Conservation (phyloP, 176 grass and related monocot genomes). For the Zea luxurians region DNA sequence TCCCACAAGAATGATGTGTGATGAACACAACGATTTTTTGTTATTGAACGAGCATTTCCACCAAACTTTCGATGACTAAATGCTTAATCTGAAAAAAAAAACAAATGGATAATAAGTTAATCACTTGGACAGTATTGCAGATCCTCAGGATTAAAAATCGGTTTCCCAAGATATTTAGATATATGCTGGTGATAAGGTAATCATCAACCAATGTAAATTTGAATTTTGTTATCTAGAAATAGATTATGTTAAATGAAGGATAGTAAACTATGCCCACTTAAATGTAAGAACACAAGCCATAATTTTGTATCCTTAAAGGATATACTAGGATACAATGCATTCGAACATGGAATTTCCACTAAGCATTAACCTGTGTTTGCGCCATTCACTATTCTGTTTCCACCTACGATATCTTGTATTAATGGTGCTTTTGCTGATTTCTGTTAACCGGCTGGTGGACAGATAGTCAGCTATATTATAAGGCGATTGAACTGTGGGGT, state of each 20-base stretch:
- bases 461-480: too few species aligned
- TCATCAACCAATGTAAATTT: background rate
- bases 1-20: constrained; percentile 98
- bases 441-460: too few species aligned
- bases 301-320: too few species aligned
- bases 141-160: background rate
- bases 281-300: too few species aligned
- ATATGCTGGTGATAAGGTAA: background rate
- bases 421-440: too few species aligned
- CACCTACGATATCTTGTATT: too few species aligned
- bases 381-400: too few species aligned
- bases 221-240: background rate
- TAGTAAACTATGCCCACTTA: too few species aligned
- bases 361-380: too few species aligned
- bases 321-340: too few species aligned
- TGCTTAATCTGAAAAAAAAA: constrained; percentile 79
- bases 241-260: background rate
- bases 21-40: constrained; percentile 87
- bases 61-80: constrained; percentile 79
- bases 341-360: too few species aligned
- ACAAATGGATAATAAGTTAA: background rate
- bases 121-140: background rate
- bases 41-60: constrained; percentile 97
- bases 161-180: background rate
- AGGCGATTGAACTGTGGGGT: too few species aligned